phyloP scores from a whole-genome alignment of 495 filamentous ascomycete genomes.

The Daldinia childiae region DNA sequence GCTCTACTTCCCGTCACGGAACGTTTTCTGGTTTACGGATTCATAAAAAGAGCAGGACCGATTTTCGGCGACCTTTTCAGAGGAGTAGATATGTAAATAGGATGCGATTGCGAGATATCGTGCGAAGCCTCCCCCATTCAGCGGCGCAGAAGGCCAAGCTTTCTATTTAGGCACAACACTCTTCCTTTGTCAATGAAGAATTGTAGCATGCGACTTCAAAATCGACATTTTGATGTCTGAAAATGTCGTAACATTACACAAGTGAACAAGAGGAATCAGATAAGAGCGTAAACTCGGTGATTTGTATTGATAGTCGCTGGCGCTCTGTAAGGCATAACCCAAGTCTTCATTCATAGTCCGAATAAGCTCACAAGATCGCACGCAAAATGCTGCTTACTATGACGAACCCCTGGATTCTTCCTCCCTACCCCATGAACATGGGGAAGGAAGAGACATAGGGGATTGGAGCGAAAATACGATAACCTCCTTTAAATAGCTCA shows the following conservation, averaged over 20 bases:
- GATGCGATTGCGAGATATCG: not conserved
- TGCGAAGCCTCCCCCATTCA: not conserved
- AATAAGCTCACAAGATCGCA: not conserved
- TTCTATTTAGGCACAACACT: not conserved
- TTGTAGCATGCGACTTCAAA: not conserved
- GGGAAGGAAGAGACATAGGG: not conserved
- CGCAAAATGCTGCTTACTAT: not conserved
- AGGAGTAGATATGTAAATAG: not conserved
- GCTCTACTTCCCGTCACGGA: not conserved
- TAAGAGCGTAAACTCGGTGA: not conserved
- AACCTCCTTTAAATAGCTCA: not conserved
- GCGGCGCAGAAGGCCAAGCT: conserved; percentile 3
- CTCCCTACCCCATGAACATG: not conserved
- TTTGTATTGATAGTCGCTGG: not conserved
- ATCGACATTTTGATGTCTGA: not conserved
- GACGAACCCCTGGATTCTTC: not conserved
- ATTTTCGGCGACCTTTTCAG: not conserved
- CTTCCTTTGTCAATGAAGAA: not conserved
- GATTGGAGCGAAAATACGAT: not conserved
- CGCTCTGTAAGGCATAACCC: not conserved
- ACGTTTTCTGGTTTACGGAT: not conserved
- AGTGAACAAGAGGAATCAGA: not conserved
- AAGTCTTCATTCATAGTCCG: not conserved
- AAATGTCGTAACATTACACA: not conserved
- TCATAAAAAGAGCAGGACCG: not conserved